A percentile compares a stretch with the other conserved stretches of the same genome.
Conservation (phyloP, 805 yeast species). For the Brettanomyces nanus region DNA sequence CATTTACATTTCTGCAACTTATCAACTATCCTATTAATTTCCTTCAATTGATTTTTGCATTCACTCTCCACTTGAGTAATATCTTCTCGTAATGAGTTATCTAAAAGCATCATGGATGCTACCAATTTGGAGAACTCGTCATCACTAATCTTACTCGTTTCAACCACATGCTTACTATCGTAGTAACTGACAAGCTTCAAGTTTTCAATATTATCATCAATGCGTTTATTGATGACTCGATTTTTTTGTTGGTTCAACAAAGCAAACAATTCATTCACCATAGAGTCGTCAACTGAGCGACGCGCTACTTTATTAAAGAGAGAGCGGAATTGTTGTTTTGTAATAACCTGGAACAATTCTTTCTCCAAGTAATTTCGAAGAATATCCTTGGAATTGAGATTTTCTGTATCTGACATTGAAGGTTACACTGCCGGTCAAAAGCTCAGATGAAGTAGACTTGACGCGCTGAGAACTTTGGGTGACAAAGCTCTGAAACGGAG, state of each 20-base stretch:
- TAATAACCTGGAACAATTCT: constrained; percentile 16
- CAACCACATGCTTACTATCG: constrained; percentile 1
- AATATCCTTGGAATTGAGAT: constrained; percentile 15
- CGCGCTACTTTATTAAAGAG: constrained; percentile 9
- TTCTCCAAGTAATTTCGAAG: constrained; percentile 16
- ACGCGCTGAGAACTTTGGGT: too few relatives aligned
- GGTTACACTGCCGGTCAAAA: too few relatives aligned
- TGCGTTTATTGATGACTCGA: constrained; percentile 3
- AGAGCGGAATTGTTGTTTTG: constrained; percentile 13
- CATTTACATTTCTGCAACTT: constrained; percentile 24
- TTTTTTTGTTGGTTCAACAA: constrained; percentile 13
- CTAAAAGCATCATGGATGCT: constrained; percentile 20
- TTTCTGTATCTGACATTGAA: constrained; percentile 3
- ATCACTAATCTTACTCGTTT: constrained; percentile 9
- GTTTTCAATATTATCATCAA: constrained; percentile 9
- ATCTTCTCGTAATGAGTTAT: constrained; percentile 18
- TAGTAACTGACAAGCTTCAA: constrained; percentile 9
- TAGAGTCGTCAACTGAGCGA: constrained; percentile 4
- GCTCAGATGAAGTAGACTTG: too few relatives aligned
- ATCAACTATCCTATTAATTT: constrained; percentile 21
- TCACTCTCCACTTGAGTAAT: constrained; percentile 5
- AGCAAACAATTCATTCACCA: constrained; percentile 11
- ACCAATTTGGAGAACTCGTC: constrained; percentile 13
- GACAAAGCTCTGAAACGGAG: too few relatives aligned
- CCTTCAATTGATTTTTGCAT: constrained; percentile 8